phyloP scores from a whole-genome alignment of 163 green algal genomes.

The Smithsoniella earleae region DNA sequence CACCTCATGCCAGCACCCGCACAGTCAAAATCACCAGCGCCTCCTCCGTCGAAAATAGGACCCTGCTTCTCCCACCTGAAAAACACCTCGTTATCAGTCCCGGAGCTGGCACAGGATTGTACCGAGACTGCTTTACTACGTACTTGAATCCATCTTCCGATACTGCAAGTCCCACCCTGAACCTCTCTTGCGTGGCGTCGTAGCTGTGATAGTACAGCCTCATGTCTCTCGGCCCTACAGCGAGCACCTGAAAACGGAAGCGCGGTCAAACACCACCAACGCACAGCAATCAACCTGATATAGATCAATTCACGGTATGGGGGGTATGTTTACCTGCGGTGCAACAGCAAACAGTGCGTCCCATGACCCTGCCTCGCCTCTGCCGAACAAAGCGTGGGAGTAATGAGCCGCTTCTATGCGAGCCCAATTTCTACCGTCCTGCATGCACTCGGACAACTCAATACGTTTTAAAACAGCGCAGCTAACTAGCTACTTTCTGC shows the following conservation, averaged over 20 bases:
- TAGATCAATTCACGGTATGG: neutral
- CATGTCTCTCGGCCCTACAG: slow-evolving; percentile 63
- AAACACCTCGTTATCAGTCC: too few species aligned
- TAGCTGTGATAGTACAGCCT: slow-evolving; percentile 86
- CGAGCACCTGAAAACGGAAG: too few species aligned
- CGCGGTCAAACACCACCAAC: neutral
- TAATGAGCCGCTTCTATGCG: slow-evolving; percentile 89
- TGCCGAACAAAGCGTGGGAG: slow-evolving; percentile 83
- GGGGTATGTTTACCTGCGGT: slow-evolving; percentile 64
- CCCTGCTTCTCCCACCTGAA: slow-evolving; percentile 69
- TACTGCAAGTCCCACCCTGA: slow-evolving; percentile 60
- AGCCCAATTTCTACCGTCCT: slow-evolving; percentile 87
- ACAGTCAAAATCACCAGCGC: slow-evolving; percentile 51
- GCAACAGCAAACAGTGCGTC: slow-evolving; percentile 63
- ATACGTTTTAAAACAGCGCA: too few species aligned
- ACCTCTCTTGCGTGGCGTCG: slow-evolving; percentile 36
- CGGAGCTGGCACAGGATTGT: too few species aligned
- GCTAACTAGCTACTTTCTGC: too few species aligned
- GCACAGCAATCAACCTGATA: neutral
- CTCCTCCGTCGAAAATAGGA: slow-evolving; percentile 52
- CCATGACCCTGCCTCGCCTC: slow-evolving; percentile 66
- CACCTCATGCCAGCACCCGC: slow-evolving; percentile 48
- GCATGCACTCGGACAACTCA: too few species aligned
- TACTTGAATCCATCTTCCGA: slow-evolving; percentile 71
- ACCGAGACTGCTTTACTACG: too few species aligned